phyloP scores from a whole-genome alignment of 2,329 filamentous ascomycete genomes.

The Macroventuria anomochaeta region DNA sequence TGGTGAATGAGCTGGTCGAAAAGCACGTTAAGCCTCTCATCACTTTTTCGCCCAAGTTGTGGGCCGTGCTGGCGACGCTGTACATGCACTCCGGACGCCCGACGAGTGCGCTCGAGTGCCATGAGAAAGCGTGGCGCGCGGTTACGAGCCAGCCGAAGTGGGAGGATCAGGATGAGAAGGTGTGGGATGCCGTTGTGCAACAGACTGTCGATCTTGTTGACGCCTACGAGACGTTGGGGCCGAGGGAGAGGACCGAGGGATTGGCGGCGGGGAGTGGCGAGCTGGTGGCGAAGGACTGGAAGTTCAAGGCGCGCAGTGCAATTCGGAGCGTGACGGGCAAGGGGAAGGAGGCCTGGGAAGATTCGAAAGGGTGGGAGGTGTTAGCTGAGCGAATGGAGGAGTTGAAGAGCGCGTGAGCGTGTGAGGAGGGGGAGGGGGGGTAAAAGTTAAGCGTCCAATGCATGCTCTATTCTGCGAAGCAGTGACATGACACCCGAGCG shows the following conservation, averaged over 20 bases:
- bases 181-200: constrained; percentile 75
- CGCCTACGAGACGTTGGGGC: constrained; percentile 76
- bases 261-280: constrained; percentile 58
- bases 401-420: constrained; percentile 48
- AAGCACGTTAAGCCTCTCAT: constrained; percentile 80
- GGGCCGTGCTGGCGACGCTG: constrained; percentile 74
- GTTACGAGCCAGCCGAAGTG: constrained; percentile 63
- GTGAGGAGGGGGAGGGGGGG: too few species aligned
- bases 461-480: too few species aligned
- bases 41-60: constrained; percentile 77
- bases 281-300: constrained; percentile 80
- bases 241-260: constrained; percentile 59
- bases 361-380: constrained; percentile 69
- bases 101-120: constrained; percentile 75
- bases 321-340: constrained; percentile 83
- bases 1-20: constrained; percentile 76
- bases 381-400: constrained; percentile 59
- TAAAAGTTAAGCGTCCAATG: too few species aligned
- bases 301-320: constrained; percentile 84
- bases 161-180: constrained; percentile 64
- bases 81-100: constrained; percentile 77
- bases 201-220: constrained; percentile 83
- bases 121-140: constrained; percentile 89
- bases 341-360: constrained; percentile 84
- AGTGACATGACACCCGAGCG: too few species aligned